These are phyloP conservation scores for Schizophyllum amplum DNA, from an alignment of 1,284 basidiomycete genomes.

Conservation along the genomic window DNA sequence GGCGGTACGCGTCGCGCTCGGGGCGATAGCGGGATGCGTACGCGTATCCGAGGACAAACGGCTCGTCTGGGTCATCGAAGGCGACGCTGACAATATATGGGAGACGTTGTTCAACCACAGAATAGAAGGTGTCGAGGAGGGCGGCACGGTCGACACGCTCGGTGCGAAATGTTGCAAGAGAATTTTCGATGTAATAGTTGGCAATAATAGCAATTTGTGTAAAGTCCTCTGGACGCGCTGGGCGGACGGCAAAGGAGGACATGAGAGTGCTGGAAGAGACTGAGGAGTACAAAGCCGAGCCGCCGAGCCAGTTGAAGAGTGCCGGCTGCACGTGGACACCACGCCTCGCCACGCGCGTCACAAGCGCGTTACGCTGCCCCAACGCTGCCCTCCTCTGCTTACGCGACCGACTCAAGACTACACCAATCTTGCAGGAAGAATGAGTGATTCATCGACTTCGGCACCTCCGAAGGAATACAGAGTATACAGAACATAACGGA, in stretches of 20 bases:
- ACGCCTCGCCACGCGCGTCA: not conserved
- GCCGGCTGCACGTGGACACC: not conserved
- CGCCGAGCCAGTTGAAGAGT: not conserved
- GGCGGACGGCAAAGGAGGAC: not conserved
- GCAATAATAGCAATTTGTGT: constrained; percentile 7
- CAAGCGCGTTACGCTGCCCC: too few species aligned
- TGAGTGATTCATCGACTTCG: too few species aligned
- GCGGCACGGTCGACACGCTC: constrained; percentile 2
- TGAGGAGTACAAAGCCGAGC: too few species aligned
- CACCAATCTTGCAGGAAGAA: too few species aligned
- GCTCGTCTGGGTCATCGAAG: not conserved
- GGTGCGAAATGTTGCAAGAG: constrained; percentile 9
- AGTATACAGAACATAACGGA: too few species aligned
- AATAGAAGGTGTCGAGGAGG: constrained; percentile 2
- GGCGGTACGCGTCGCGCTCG: constrained; percentile 5
- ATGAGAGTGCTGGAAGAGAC: too few species aligned
- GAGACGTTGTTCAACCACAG: constrained; percentile 2
- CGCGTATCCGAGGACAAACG: constrained; percentile 7
- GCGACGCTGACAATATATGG: constrained; percentile 8
- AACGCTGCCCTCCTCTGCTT: too few species aligned
- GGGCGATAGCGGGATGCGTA: constrained; percentile 12
- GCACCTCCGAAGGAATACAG: too few species aligned
- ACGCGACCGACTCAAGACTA: too few species aligned
- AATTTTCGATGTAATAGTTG: constrained; percentile 10
- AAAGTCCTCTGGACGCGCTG: constrained; percentile 1